Conservation (phyloP, 2,329 filamentous ascomycete species). For the Colletotrichum musicola region DNA sequence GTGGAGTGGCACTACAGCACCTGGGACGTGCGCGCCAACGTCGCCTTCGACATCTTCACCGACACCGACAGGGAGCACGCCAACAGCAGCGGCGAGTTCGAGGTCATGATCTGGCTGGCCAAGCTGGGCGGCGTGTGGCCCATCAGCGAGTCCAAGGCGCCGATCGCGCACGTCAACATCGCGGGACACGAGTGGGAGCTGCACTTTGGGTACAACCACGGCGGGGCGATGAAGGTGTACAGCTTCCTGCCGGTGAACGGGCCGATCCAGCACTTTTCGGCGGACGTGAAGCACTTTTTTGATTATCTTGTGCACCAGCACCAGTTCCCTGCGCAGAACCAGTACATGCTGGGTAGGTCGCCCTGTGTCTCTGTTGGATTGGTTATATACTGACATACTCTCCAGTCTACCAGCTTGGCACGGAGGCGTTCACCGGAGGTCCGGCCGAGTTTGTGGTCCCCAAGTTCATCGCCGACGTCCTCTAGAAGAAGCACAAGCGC, state of each 20-base stretch:
- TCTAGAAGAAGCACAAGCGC: neutral
- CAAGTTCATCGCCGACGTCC: constrained; percentile 41
- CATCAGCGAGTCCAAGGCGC: constrained; percentile 45
- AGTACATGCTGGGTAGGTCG: constrained; percentile 44
- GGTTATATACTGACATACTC: neutral
- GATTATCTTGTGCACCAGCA: constrained; percentile 61
- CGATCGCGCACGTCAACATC: constrained; percentile 38
- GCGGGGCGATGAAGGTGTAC: constrained; percentile 66
- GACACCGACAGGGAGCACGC: constrained; percentile 50
- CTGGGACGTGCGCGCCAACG: constrained; percentile 65
- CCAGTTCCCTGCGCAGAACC: constrained; percentile 50
- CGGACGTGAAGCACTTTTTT: constrained; percentile 67
- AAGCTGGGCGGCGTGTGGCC: constrained; percentile 67
- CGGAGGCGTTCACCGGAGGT: constrained; percentile 44
- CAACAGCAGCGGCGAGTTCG: constrained; percentile 60
- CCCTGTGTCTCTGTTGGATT: neutral
- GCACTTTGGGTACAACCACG: constrained; percentile 64
- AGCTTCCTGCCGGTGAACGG: constrained; percentile 55
- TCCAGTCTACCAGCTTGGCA: constrained; percentile 43
- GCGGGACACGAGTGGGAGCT: constrained; percentile 61
- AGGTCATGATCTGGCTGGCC: constrained; percentile 75
- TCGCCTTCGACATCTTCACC: constrained; percentile 74
- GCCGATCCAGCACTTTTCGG: constrained; percentile 61
- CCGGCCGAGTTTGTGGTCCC: constrained; percentile 41
- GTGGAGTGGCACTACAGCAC: constrained; percentile 60